Percentiles rank a stretch among this genome's conserved stretches.
Conservation (phyloP, 306 rosid species). For the Fragaria vesca region DNA sequence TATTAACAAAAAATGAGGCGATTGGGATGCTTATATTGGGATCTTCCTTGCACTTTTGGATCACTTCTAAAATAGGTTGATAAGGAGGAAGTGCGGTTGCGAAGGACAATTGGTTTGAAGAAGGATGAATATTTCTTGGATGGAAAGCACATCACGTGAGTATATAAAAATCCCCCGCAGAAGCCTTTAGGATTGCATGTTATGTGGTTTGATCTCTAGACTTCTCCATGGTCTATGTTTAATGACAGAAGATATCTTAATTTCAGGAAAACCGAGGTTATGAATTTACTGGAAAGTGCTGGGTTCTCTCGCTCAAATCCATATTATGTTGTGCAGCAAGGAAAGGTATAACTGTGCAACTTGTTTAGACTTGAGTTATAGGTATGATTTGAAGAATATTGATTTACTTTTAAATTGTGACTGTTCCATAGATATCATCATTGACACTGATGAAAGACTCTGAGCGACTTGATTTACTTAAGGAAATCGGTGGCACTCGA, state of each 20-base stretch:
- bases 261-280: slow-evolving; percentile 91
- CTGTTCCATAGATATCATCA: slow-evolving; percentile 68
- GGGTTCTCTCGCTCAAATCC: slow-evolving; percentile 99
- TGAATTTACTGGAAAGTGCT: slow-evolving; percentile 99
- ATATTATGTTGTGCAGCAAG: slow-evolving; percentile 98
- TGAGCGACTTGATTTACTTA: slow-evolving; percentile 86
- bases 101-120: slow-evolving; percentile 80
- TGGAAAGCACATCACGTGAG: slow-evolving; percentile 98
- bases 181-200: not conserved
- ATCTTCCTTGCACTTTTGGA: not conserved
- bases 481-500: slow-evolving; percentile 98
- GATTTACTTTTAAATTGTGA: not conserved
- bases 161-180: not conserved
- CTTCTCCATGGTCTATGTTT: slow-evolving; percentile 12
- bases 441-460: slow-evolving; percentile 95
- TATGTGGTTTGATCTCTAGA: not conserved
- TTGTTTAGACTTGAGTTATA: slow-evolving; percentile 25
- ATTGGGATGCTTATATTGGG: slow-evolving; percentile 12
- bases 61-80: slow-evolving; percentile 63
- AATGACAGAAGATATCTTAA: slow-evolving; percentile 13
- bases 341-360: slow-evolving; percentile 60
- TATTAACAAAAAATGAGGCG: not conserved
- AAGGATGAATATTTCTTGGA: slow-evolving; percentile 94
- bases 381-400: slow-evolving; percentile 14
- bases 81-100: slow-evolving; percentile 95